A percentile compares a stretch with the other conserved stretches of the same genome.
phyloP scores from a whole-genome alignment of 2,329 filamentous ascomycete genomes.

The Grosmannia penicillata region DNA sequence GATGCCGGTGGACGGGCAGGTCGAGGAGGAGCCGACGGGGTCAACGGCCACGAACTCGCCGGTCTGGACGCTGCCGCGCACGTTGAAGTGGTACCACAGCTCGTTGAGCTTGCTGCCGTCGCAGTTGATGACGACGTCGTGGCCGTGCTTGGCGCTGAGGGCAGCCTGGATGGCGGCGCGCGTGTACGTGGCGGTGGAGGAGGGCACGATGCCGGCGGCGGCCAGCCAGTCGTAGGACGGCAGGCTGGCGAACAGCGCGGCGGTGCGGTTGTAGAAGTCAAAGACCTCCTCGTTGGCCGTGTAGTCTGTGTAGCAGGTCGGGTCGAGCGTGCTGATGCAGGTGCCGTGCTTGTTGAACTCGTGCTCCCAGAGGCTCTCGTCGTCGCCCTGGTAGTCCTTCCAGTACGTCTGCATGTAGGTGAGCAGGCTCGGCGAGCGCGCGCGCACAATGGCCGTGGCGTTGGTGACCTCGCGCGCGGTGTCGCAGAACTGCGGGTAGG shows the following conservation, averaged over 20 bases:
- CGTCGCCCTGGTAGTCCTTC: constrained; percentile 41
- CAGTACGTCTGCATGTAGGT: constrained; percentile 53
- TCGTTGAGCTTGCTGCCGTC: constrained; percentile 44
- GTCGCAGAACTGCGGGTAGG: constrained; percentile 55
- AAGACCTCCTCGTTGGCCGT: constrained; percentile 41
- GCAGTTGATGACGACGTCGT: constrained; percentile 35
- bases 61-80: constrained; percentile 17
- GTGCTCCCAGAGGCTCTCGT: constrained; percentile 48
- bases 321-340: constrained; percentile 51
- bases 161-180: constrained; percentile 35
- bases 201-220: constrained; percentile 36
- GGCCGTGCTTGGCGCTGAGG: constrained; percentile 38
- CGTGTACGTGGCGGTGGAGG: constrained; percentile 41
- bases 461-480: constrained; percentile 47
- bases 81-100: constrained; percentile 53
- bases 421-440: constrained; percentile 40
- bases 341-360: constrained; percentile 56
- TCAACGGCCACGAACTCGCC: constrained; percentile 44
- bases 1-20: constrained; percentile 39
- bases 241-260: constrained; percentile 40
- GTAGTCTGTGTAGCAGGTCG: constrained; percentile 47
- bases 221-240: constrained; percentile 47
- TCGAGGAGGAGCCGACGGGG: constrained; percentile 41
- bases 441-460: constrained; percentile 41
- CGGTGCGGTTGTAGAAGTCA: constrained; percentile 47